Evolutionary conservation across 768 basidiomycete species (phyloP).

Genomic region (Lactarius sanguifluus): DNA sequence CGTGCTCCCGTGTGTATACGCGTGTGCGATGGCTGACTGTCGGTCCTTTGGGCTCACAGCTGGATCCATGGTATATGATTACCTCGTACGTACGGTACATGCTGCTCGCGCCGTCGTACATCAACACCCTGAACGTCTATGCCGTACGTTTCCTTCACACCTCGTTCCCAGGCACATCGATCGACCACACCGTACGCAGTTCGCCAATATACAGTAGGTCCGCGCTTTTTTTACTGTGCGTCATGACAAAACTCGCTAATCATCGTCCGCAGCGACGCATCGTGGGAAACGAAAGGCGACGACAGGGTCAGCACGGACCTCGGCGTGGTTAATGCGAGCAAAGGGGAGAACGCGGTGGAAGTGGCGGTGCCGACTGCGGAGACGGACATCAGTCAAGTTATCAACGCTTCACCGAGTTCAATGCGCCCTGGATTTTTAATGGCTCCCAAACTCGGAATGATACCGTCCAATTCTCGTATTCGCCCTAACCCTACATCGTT

Average conservation of each 20-base stretch:
- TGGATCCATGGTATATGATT: slow-evolving; percentile 99
- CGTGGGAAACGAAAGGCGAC: slow-evolving; percentile 97
- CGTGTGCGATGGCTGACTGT: too few species aligned
- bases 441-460: too few species aligned
- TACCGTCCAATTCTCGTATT: too few species aligned
- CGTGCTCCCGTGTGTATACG: too few species aligned
- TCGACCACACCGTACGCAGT: slow-evolving; percentile 41
- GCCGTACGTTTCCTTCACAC: slow-evolving; percentile 47
- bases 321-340: slow-evolving; percentile 68
- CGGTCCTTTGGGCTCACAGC: slow-evolving; percentile 46
- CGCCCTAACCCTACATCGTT: too few species aligned
- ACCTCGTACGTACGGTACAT: slow-evolving; percentile 93
- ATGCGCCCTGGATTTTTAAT: too few species aligned
- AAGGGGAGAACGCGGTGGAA: slow-evolving; percentile 81
- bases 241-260: not conserved
- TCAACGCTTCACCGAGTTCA: too few species aligned
- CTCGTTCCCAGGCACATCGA: not conserved
- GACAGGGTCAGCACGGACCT: slow-evolving; percentile 84
- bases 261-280: slow-evolving; percentile 55
- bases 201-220: slow-evolving; percentile 72
- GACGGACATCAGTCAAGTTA: slow-evolving; percentile 86
- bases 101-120: slow-evolving; percentile 45
- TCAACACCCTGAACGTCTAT: slow-evolving; percentile 86
- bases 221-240: not conserved
- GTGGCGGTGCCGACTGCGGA: slow-evolving; percentile 83